Percentiles rank a stretch among this genome's conserved stretches.
Evolutionary conservation across 179 eudicot species (phyloP).

Genomic region (Nepenthes alata): DNA sequence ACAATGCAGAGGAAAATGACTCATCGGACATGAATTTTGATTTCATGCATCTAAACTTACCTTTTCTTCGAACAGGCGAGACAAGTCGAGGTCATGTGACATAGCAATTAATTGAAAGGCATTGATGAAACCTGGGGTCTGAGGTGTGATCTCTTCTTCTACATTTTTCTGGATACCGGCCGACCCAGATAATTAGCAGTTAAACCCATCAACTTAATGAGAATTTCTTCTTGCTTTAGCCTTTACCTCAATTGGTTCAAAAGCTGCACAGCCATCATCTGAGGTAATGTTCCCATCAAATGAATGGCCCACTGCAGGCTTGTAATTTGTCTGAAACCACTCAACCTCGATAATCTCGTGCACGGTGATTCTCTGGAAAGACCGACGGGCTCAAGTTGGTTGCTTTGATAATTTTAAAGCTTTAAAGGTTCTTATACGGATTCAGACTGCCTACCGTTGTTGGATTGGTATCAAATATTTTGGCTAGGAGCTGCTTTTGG

Average conservation of each 20-base stretch:
- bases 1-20: not conserved
- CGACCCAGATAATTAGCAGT: not conserved
- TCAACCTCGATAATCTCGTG: slow-evolving; percentile 35
- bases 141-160: slow-evolving; percentile 10
- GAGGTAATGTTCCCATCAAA: slow-evolving; percentile 13
- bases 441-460: slow-evolving; percentile 18
- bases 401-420: not conserved
- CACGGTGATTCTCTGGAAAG: slow-evolving; percentile 34
- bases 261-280: slow-evolving; percentile 28
- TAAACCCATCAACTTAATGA: not conserved
- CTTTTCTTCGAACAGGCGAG: slow-evolving; percentile 43
- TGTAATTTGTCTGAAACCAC: slow-evolving; percentile 46
- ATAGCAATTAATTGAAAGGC: slow-evolving; percentile 59
- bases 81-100: slow-evolving; percentile 42
- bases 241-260: slow-evolving; percentile 26
- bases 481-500: slow-evolving; percentile 32
- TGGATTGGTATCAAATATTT: slow-evolving; percentile 29
- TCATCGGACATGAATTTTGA: not conserved
- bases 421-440: not conserved
- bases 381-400: slow-evolving; percentile 7
- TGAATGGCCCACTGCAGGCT: slow-evolving; percentile 23
- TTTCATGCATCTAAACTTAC: slow-evolving; percentile 8
- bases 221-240: not conserved
- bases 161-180: slow-evolving; percentile 9
- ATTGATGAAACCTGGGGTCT: slow-evolving; percentile 32